Evolutionary conservation across 768 basidiomycete genomes (phyloP), one percentile per base, ranked within the genome.

Genomic region (Lactifluus pinguis): DNA sequence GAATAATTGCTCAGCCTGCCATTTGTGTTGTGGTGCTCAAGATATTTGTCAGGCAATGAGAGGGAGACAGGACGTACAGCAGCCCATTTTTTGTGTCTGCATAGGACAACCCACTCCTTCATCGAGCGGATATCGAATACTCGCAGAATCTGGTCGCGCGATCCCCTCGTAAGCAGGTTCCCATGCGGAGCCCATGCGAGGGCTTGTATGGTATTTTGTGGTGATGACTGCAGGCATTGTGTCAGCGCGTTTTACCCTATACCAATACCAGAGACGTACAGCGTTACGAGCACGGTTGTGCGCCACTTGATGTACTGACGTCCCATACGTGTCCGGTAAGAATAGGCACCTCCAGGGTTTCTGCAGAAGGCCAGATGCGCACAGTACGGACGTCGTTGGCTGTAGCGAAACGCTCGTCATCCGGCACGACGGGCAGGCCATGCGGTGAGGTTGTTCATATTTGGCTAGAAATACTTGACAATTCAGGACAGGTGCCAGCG

Each of bases 311-410:
- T 93, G 62, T 93, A 97, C 70, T 90, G 21, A 99, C 97, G 68
- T 98, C 97, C 94, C 95, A 98, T 5, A 94, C 94, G 68, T 98
- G 95, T 86, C 94, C 95, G 39, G 89, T 90, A 65, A 98, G 76
- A 1, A 86, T 84, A 61, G 86, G 85, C 74, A 98, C 97, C 63
- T 95, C 89, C 53, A 87, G 79, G 64, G 89, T 89, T 70, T 92
- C 89, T 66, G 94, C 87, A 69, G 98, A 98, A 14, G 84, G 85
- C 97, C 97, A 98, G 67, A 99, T 86, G 69, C 92, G 83, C 63
- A 99, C 85, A 57, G 88, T 91, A 2, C 93, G 89, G 72, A 98
- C 97, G 68, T 98, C 97, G 63, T 93, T 95, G 2, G 92, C 92
- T 7, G 93, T 97, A 7, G 91, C 95, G 71, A 98, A 98, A 41